A percentile compares a stretch with the other conserved stretches of the same genome.
Evolutionary conservation across 805 yeast species (phyloP).

Genomic region (Metschnikowia amazonensis): DNA sequence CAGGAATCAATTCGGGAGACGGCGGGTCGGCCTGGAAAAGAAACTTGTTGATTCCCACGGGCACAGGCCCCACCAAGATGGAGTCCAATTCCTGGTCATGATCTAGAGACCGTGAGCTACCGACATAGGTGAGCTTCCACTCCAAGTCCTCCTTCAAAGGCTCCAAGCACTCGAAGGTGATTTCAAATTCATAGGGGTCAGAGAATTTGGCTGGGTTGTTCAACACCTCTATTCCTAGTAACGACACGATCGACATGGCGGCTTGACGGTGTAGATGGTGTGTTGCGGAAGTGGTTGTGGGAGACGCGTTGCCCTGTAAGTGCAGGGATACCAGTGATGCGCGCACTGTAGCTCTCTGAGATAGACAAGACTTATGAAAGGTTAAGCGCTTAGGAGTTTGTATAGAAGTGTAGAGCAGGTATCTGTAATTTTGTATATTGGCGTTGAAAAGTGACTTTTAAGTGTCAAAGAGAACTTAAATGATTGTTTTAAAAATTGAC

Average conservation of each 20-base stretch:
- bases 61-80: slow-evolving; percentile 96
- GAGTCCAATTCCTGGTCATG: slow-evolving; percentile 98
- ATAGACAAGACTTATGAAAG: background rate
- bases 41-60: slow-evolving; percentile 93
- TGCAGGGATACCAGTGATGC: background rate
- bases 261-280: background rate
- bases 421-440: too few relatives aligned
- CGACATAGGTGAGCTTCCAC: slow-evolving; percentile 97
- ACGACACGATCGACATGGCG: slow-evolving; percentile 85
- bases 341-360: background rate
- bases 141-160: slow-evolving; percentile 89
- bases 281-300: background rate
- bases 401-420: too few relatives aligned
- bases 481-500: too few relatives aligned
- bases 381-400: too few relatives aligned
- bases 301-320: slow-evolving; percentile 3
- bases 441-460: too few relatives aligned
- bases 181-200: slow-evolving; percentile 93
- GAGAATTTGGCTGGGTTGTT: slow-evolving; percentile 93
- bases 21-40: slow-evolving; percentile 96
- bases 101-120: slow-evolving; percentile 88
- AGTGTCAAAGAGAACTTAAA: too few relatives aligned
- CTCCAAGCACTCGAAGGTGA: slow-evolving; percentile 95
- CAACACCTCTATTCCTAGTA: slow-evolving; percentile 84
- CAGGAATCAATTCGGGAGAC: slow-evolving; percentile 91